Percentiles rank a stretch among this genome's conserved stretches.
Conservation (phyloP, 164 flowering plant species). For the Dillenia turbinata region DNA sequence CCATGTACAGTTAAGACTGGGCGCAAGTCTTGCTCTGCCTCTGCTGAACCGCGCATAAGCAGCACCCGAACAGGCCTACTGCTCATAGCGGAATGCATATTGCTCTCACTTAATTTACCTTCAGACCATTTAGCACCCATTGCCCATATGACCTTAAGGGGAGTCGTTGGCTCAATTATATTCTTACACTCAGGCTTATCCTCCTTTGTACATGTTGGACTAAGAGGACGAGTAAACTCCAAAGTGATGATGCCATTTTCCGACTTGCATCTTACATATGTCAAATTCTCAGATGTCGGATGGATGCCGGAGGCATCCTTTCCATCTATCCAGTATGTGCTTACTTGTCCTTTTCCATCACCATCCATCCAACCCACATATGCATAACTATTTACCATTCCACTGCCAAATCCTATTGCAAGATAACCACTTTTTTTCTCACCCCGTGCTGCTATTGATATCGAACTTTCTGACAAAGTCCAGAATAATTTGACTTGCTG, state of each 20-base stretch:
- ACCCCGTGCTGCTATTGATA: slow-evolving; percentile 84
- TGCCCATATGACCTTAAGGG: slow-evolving; percentile 91
- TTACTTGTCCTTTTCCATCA: slow-evolving; percentile 64
- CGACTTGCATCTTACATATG: slow-evolving; percentile 78
- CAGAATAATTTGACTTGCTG: slow-evolving; percentile 94
- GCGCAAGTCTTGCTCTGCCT: slow-evolving; percentile 89
- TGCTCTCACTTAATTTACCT: slow-evolving; percentile 58
- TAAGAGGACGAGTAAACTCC: slow-evolving; percentile 85
- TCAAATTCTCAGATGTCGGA: slow-evolving; percentile 82
- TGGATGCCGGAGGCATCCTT: slow-evolving; percentile 65
- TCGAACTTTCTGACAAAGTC: slow-evolving; percentile 64
- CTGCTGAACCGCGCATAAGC: slow-evolving; percentile 89
- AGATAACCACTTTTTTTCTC: slow-evolving; percentile 95
- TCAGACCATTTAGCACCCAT: slow-evolving; percentile 90
- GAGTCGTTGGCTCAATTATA: slow-evolving; percentile 81
- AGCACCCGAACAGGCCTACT: slow-evolving; percentile 67
- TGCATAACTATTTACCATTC: slow-evolving; percentile 85
- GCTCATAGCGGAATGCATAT: slow-evolving; percentile 85
- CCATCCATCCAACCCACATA: slow-evolving; percentile 93
- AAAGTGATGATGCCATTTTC: slow-evolving; percentile 89
- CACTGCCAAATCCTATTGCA: slow-evolving; percentile 88
- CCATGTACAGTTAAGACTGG: slow-evolving; percentile 98
- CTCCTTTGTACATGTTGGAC: slow-evolving; percentile 52
- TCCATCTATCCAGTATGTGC: slow-evolving; percentile 87
- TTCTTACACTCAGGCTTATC: slow-evolving; percentile 71